Evolutionary conservation across 2,329 filamentous ascomycete species (phyloP).

Genomic region (Penicillium sp.): DNA sequence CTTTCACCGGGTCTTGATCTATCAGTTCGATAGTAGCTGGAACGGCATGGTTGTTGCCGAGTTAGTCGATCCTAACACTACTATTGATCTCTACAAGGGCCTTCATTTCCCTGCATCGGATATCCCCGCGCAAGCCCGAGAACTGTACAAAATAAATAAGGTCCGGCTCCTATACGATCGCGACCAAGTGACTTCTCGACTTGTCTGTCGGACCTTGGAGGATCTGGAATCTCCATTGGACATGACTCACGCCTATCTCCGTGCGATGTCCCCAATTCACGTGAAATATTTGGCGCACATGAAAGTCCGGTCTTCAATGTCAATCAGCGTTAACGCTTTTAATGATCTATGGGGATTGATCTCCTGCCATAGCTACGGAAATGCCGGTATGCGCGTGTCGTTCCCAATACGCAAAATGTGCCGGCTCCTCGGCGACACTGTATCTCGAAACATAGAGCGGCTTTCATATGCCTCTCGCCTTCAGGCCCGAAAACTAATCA

Average conservation of each 20-base stretch:
- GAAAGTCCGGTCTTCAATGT: conserved; percentile 92
- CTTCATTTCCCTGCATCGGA: conserved; percentile 82
- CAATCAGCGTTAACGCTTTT: conserved; percentile 86
- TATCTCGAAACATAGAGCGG: conserved; percentile 82
- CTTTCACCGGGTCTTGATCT: conserved; percentile 90
- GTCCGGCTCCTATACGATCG: conserved; percentile 84
- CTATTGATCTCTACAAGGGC: conserved; percentile 81
- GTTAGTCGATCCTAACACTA: conserved; percentile 74
- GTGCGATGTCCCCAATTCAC: conserved; percentile 81
- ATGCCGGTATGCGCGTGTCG: conserved; percentile 80
- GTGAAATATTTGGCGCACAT: conserved; percentile 85
- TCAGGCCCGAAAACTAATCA: conserved; percentile 83
- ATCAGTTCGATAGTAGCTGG: conserved; percentile 80
- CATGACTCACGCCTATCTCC: conserved; percentile 78
- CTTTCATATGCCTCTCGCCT: conserved; percentile 81
- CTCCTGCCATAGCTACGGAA: conserved; percentile 81
- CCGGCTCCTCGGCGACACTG: conserved; percentile 78
- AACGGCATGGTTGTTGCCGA: conserved; percentile 88
- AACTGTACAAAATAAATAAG: conserved; percentile 88
- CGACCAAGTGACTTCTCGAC: conserved; percentile 72
- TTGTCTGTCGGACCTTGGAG: conserved; percentile 74
- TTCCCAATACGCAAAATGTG: conserved; percentile 94
- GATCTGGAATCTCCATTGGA: conserved; percentile 69
- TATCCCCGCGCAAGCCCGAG: conserved; percentile 83
- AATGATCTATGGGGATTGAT: conserved; percentile 85